These are phyloP conservation scores for Sequoiadendron giganteum DNA, from an alignment of 75 land plant genomes.

Conservation along the genomic window DNA sequence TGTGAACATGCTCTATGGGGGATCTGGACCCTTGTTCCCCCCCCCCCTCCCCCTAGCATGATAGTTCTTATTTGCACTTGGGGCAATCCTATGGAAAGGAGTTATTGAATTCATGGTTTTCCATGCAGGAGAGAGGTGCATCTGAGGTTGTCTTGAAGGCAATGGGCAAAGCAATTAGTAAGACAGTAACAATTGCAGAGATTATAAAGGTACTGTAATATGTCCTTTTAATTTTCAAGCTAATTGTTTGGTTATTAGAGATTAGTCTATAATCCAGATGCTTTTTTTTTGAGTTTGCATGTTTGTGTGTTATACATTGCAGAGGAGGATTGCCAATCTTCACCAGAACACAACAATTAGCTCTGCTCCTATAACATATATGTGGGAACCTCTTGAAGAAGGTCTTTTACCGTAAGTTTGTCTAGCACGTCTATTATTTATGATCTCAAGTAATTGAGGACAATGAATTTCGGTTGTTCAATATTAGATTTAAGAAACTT, in stretches of 20 bases:
- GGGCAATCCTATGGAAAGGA: neutral
- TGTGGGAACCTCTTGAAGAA: slow-evolving; percentile 55
- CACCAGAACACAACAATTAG: slow-evolving; percentile 51
- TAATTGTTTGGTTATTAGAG: neutral
- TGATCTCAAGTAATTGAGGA: neutral
- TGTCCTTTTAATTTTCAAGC: neutral
- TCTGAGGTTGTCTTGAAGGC: slow-evolving; percentile 89
- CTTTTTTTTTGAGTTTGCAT: neutral
- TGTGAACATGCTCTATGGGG: neutral
- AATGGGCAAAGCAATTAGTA: slow-evolving; percentile 96
- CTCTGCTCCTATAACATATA: slow-evolving; percentile 44
- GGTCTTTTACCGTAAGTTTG: slow-evolving; percentile 52
- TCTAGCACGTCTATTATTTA: neutral
- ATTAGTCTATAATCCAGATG: neutral
- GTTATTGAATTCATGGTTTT: neutral
- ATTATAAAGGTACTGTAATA: slow-evolving; percentile 66
- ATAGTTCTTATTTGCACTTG: neutral
- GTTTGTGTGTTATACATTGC: slow-evolving; percentile 1
- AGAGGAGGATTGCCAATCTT: slow-evolving; percentile 50
- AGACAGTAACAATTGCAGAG: slow-evolving; percentile 90
- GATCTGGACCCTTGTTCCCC: neutral
- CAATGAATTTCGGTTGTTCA: neutral
- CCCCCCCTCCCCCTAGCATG: neutral
- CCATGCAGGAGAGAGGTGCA: slow-evolving; percentile 72
- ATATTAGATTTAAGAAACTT: neutral